phyloP scores from a whole-genome alignment of 2,329 filamentous ascomycete genomes.

The Ceratocystis ficicola region DNA sequence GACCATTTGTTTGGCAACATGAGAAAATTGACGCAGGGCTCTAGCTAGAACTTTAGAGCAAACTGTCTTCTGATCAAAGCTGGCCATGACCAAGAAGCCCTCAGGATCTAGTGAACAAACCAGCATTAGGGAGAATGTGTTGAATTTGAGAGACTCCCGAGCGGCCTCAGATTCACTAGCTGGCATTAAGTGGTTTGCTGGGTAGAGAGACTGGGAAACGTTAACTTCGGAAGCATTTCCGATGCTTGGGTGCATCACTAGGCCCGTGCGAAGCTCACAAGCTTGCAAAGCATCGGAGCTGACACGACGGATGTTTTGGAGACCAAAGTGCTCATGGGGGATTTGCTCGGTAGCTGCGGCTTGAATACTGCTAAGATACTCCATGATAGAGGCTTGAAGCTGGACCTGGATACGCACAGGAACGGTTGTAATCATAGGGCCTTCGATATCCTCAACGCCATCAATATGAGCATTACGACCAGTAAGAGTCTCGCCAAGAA shows the following conservation, averaged over 20 bases:
- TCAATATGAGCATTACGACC: slow-evolving; percentile 41
- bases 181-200: slow-evolving; percentile 42
- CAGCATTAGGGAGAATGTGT: slow-evolving; percentile 51
- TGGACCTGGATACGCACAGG: slow-evolving; percentile 41
- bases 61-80: slow-evolving; percentile 52
- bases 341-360: slow-evolving; percentile 45
- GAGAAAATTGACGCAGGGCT: slow-evolving; percentile 41
- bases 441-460: slow-evolving; percentile 43
- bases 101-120: slow-evolving; percentile 48
- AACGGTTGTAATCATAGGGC: slow-evolving; percentile 49
- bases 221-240: slow-evolving; percentile 25
- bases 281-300: slow-evolving; percentile 43
- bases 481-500: slow-evolving; percentile 49
- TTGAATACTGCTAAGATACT: slow-evolving; percentile 47
- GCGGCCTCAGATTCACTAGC: slow-evolving; percentile 45
- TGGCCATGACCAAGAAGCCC: slow-evolving; percentile 48
- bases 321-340: slow-evolving; percentile 51
- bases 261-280: slow-evolving; percentile 43
- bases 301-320: slow-evolving; percentile 47
- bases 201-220: slow-evolving; percentile 26
- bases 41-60: slow-evolving; percentile 40
- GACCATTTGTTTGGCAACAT: slow-evolving; percentile 40
- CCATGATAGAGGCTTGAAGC: slow-evolving; percentile 32
- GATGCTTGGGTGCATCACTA: slow-evolving; percentile 41
- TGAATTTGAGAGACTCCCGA: slow-evolving; percentile 47